These are phyloP conservation scores for Colletotrichum noveboracense DNA, from an alignment of 2,329 filamentous ascomycete genomes.

Conservation along the genomic window DNA sequence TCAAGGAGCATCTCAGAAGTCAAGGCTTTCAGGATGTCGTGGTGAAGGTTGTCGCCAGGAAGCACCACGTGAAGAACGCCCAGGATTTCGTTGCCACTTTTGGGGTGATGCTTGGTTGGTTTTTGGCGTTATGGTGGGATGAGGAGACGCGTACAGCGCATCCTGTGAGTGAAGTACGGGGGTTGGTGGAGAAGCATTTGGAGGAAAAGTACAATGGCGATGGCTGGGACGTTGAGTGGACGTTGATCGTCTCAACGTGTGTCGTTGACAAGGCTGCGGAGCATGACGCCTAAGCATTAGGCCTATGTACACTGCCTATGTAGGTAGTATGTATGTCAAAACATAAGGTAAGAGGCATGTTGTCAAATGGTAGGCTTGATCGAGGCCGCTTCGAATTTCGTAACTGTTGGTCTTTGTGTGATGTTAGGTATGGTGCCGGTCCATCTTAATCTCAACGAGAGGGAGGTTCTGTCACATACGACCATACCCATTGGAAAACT, in stretches of 20 bases:
- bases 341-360: no score
- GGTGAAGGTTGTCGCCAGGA: background rate
- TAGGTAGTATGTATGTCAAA: no score
- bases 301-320: background rate
- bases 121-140: background rate
- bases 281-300: background rate
- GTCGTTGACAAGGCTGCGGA: background rate
- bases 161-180: background rate
- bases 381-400: no score
- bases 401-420: no score
- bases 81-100: background rate
- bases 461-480: fast-evolving
- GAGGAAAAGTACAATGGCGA: background rate
- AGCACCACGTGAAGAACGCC: background rate
- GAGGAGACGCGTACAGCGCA: background rate
- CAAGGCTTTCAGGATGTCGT: background rate
- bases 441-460: no score
- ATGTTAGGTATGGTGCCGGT: no score
- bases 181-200: background rate
- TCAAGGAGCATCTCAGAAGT: constrained; percentile 26
- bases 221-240: background rate
- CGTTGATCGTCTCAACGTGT: background rate
- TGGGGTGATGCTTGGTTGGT: background rate
- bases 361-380: no score
- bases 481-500: no score